Percentiles rank a stretch among this genome's conserved stretches.
Conservation (phyloP, 2,329 filamentous ascomycete genomes). For the Rhynchosporium agropyri region DNA sequence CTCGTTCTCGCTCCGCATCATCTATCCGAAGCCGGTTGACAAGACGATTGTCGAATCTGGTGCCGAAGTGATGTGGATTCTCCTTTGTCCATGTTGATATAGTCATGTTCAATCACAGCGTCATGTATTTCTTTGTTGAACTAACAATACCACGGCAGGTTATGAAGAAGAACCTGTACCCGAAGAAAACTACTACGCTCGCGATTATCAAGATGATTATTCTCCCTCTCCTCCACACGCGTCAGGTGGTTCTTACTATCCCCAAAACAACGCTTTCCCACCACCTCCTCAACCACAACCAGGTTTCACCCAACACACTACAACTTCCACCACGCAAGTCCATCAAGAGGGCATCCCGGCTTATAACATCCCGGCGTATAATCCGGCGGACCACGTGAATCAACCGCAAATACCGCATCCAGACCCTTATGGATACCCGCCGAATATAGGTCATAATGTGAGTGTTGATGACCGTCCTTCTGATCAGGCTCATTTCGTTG, state of each 20-base stretch:
- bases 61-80: slow-evolving; percentile 35
- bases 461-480: slow-evolving; percentile 36
- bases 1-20: slow-evolving; percentile 39
- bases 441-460: slow-evolving; percentile 42
- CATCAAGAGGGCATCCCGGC: slow-evolving; percentile 34
- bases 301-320: slow-evolving; percentile 35
- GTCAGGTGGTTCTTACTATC: slow-evolving; percentile 42
- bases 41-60: slow-evolving; percentile 40
- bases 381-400: slow-evolving; percentile 39
- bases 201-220: slow-evolving; percentile 39
- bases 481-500: slow-evolving; percentile 23
- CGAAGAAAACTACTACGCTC: slow-evolving; percentile 40
- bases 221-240: slow-evolving; percentile 42
- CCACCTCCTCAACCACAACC: slow-evolving; percentile 31
- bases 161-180: slow-evolving; percentile 39
- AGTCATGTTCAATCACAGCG: slow-evolving; percentile 23
- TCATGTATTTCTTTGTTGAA: slow-evolving; percentile 31
- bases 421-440: slow-evolving; percentile 36
- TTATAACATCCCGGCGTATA: slow-evolving; percentile 41
- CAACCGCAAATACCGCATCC: slow-evolving; percentile 26
- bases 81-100: slow-evolving; percentile 1
- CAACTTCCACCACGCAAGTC: slow-evolving; percentile 34
- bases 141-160: slow-evolving; percentile 32
- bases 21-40: slow-evolving; percentile 38
- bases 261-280: slow-evolving; percentile 34